Percentiles rank a stretch among this genome's conserved stretches.
phyloP scores from a whole-genome alignment of 1,139 yeast species.

The Suhomyces anneliseae region DNA sequence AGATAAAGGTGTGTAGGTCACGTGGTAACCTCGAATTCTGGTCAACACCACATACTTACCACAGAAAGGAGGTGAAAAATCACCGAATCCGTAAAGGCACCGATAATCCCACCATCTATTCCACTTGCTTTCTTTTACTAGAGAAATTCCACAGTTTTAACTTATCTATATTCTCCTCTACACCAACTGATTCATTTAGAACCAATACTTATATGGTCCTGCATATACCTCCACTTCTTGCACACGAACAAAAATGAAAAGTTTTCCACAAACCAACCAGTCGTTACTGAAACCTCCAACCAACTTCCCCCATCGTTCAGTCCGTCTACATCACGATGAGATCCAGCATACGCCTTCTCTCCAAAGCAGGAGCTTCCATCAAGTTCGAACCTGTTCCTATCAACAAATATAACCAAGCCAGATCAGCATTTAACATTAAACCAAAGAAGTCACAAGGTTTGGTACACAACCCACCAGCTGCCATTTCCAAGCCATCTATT shows the following conservation, averaged over 20 bases:
- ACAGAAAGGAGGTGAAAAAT: too few species aligned
- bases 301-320: too few species aligned
- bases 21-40: too few species aligned
- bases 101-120: too few species aligned
- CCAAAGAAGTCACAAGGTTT: constrained; percentile 42
- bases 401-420: constrained; percentile 38
- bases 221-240: not conserved
- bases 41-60: too few species aligned
- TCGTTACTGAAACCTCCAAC: too few species aligned
- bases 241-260: constrained; percentile 8
- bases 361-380: constrained; percentile 12
- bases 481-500: constrained; percentile 17
- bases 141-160: too few species aligned
- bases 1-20: too few species aligned
- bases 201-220: not conserved
- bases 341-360: constrained; percentile 14
- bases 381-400: constrained; percentile 39
- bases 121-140: too few species aligned
- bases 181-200: not conserved
- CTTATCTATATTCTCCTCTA: too few species aligned
- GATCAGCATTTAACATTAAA: constrained; percentile 46
- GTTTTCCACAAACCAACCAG: constrained; percentile 2
- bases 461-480: constrained; percentile 41
- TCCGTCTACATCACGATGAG: constrained; percentile 8
- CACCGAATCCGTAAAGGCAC: too few species aligned